These are phyloP conservation scores for Lithospermum erythrorhizon DNA, from an alignment of 257 asterid species.

Conservation along the genomic window DNA sequence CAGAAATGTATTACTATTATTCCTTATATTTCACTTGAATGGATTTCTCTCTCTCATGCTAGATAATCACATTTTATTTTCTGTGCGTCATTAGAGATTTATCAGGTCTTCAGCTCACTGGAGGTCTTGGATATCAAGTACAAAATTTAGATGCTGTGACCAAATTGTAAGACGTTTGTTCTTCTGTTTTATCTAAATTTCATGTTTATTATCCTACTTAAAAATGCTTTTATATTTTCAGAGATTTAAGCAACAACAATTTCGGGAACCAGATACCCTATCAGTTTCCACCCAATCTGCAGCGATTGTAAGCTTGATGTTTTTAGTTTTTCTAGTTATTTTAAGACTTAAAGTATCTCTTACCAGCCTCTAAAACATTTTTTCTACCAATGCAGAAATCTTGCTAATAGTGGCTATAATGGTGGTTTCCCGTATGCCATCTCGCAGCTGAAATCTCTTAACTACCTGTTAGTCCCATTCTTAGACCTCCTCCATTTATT, in stretches of 20 bases:
- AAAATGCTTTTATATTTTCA: slow-evolving; percentile 28
- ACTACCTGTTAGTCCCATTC: slow-evolving; percentile 54
- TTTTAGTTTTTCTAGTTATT: not conserved
- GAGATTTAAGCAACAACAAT: slow-evolving; percentile 78
- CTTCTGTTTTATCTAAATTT: slow-evolving; percentile 7
- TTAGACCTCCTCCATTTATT: not conserved
- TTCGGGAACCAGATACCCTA: slow-evolving; percentile 62
- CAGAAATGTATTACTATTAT: slow-evolving; percentile 60
- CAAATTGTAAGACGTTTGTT: slow-evolving; percentile 47
- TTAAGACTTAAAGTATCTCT: not conserved
- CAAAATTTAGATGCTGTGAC: slow-evolving; percentile 51
- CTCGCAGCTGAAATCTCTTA: slow-evolving; percentile 57
- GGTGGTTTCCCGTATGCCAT: slow-evolving; percentile 66
- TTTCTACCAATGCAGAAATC: slow-evolving; percentile 42
- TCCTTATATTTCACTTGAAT: not conserved
- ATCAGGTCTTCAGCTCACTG: slow-evolving; percentile 52
- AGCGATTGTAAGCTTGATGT: slow-evolving; percentile 52
- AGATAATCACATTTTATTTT: not conserved
- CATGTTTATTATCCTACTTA: slow-evolving; percentile 7
- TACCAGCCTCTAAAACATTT: slow-evolving; percentile 7
- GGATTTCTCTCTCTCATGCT: not conserved
- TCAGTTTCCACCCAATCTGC: slow-evolving; percentile 66
- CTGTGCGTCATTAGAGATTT: slow-evolving; percentile 39
- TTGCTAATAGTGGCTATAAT: slow-evolving; percentile 57
- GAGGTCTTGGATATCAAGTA: slow-evolving; percentile 60